Evolutionary conservation across 2,329 filamentous ascomycete genomes (phyloP).

Genomic region (Fusarium agapanthi): DNA sequence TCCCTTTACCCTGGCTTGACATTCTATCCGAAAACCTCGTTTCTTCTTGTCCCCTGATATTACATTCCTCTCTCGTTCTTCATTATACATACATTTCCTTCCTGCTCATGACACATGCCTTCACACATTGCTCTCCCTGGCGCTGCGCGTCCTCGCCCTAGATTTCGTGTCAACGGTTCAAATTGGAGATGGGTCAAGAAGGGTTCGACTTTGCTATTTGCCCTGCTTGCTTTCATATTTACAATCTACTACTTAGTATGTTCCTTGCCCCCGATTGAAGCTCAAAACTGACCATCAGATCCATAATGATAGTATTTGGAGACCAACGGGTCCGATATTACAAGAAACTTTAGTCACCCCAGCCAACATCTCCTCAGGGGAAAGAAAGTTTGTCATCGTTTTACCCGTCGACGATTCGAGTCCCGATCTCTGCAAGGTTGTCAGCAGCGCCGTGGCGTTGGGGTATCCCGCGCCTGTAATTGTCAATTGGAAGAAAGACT

Average conservation of each 20-base stretch:
- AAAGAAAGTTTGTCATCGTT: conserved; percentile 37
- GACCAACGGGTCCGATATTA: conserved; percentile 17
- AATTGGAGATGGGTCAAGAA: conserved; percentile 28
- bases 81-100: background rate
- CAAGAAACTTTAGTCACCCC: background rate
- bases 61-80: conserved; percentile 3
- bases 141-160: conserved; percentile 24
- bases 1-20: background rate
- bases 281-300: conserved; percentile 23
- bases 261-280: rapidly evolving
- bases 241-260: conserved; percentile 30
- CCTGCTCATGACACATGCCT: conserved; percentile 24
- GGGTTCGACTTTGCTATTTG: background rate
- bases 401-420: conserved; percentile 40
- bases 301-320: conserved; percentile 30
- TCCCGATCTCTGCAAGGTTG: conserved; percentile 44
- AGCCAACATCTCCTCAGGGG: conserved; percentile 21
- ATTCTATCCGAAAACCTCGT: background rate
- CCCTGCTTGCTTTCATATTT: background rate
- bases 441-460: conserved; percentile 39
- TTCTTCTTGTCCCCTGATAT: background rate
- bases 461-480: conserved; percentile 45
- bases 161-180: conserved; percentile 22
- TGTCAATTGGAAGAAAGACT: conserved; percentile 45
- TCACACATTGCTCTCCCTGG: conserved; percentile 25